Percentiles rank a stretch among this genome's conserved stretches.
Conservation (phyloP, 768 basidiomycete genomes). For the Suillus bovinus region DNA sequence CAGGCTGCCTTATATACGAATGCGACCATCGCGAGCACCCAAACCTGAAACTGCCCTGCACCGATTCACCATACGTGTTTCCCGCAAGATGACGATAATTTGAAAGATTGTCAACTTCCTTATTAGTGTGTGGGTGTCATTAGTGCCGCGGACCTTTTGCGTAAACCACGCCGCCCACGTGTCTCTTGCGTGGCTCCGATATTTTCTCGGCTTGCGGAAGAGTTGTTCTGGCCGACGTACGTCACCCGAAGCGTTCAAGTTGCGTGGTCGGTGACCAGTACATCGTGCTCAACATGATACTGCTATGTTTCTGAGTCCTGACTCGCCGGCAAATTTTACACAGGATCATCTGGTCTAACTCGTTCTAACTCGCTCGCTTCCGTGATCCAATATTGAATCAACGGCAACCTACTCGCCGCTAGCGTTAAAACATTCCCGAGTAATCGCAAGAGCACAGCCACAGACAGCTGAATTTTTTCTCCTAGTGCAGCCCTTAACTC, state of each 20-base stretch:
- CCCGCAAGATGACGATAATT: conserved; percentile 6
- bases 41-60: conserved; percentile 9
- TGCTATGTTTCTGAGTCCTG: too few relatives aligned
- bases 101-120: background rate
- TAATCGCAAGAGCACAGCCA: background rate
- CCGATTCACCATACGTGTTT: background rate
- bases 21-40: background rate
- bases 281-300: background rate
- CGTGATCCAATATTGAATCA: background rate
- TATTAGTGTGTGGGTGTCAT: conserved; percentile 1
- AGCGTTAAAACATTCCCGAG: background rate
- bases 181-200: background rate
- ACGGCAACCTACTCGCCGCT: background rate
- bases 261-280: background rate
- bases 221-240: background rate
- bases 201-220: background rate
- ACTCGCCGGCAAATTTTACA: conserved; percentile 4
- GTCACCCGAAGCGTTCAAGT: too few relatives aligned
- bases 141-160: background rate
- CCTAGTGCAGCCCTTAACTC: conserved; percentile 1
- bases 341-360: background rate
- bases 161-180: background rate
- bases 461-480: background rate
- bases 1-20: conserved; percentile 9
- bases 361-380: background rate